Evolutionary conservation across 345 rosid species (phyloP), one percentile per base, ranked within the genome.

Genomic region (Moricandia moricandioides): DNA sequence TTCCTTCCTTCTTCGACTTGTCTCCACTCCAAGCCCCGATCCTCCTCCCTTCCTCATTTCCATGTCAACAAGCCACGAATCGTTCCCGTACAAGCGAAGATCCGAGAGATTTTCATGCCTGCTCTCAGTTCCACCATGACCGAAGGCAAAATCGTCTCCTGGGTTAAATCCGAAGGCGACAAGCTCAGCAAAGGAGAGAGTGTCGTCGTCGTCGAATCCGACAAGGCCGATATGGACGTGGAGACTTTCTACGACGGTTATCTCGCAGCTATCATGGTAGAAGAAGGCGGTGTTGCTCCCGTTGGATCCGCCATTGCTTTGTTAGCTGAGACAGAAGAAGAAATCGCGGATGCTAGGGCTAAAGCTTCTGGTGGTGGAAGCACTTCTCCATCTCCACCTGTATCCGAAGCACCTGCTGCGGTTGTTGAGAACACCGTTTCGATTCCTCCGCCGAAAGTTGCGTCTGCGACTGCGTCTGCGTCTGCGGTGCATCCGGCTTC

Each of bases 101-200:
- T 91, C 87, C 89, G 92, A 11, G 97, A 95, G 82, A 95, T 95
- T 59, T 88, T 92, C 92, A 95, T 95, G 97, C 99, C 99, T 7
- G 97, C 99, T n/a, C 84, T 95, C 40, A 95, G 97, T 66, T 95
- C 99, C 35, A 95, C 97, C 5, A 92, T 92, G 98, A 92, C 97
- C 0, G 97, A 92, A 37, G 99, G 99, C 1, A 95, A 89, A 84
- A 90, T 95, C 81, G 97, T 95, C 3, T 89, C 99, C 0, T 95
- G 99, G 99, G 73, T 88, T 37, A 93, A 85, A 73, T 87, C 96
- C 31, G 97, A 93, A 76, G 97, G 98, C 43, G 98, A 94, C 65
- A 87, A 87, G 85, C 91, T 95, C 16, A 75, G 83, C 39, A 92
- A 90, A 69, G 98, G 98, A 17, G 96, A 95, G 82, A 90, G 97